Conservation (phyloP, 352 stramenopile species). For the Phytophthora brassicae region DNA sequence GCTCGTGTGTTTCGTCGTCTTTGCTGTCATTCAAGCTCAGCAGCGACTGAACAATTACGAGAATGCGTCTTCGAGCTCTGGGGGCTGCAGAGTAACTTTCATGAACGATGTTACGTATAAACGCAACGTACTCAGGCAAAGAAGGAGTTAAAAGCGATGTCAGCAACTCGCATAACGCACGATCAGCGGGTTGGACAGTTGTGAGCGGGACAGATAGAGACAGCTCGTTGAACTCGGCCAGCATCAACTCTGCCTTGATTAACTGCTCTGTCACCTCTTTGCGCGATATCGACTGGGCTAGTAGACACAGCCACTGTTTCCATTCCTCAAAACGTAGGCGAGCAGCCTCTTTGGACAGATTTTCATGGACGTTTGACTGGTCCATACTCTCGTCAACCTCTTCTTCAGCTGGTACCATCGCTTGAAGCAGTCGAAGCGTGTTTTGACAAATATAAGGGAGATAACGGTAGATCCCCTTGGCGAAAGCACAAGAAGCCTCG, state of each 20-base stretch:
- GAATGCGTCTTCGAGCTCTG: constrained; percentile 33
- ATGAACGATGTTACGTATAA: constrained; percentile 42
- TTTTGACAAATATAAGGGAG: constrained; percentile 60
- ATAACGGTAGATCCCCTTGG: constrained; percentile 49
- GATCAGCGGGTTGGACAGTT: constrained; percentile 23
- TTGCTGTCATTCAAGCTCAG: constrained; percentile 30
- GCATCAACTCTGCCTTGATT: constrained; percentile 57
- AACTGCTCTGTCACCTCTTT: constrained; percentile 54
- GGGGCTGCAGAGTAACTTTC: constrained; percentile 35
- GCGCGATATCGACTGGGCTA: constrained; percentile 46
- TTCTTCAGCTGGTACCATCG: constrained; percentile 15
- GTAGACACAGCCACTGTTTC: constrained; percentile 52
- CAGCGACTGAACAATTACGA: constrained; percentile 44
- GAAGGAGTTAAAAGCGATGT: constrained; percentile 39
- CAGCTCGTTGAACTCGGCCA: constrained; percentile 37
- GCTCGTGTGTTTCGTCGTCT: constrained; percentile 9
- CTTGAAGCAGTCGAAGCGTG: constrained; percentile 41
- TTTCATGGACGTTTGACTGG: neutral
- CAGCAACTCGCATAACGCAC: constrained; percentile 44
- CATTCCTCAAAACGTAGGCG: constrained; percentile 38
- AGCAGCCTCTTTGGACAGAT: constrained; percentile 13
- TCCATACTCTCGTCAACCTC: constrained; percentile 3
- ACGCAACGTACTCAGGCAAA: constrained; percentile 53
- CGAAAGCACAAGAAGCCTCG: constrained; percentile 30
- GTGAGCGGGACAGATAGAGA: constrained; percentile 11